Evolutionary conservation across 2,329 filamentous ascomycete species (phyloP).

Genomic region (Microcera coccophila): DNA sequence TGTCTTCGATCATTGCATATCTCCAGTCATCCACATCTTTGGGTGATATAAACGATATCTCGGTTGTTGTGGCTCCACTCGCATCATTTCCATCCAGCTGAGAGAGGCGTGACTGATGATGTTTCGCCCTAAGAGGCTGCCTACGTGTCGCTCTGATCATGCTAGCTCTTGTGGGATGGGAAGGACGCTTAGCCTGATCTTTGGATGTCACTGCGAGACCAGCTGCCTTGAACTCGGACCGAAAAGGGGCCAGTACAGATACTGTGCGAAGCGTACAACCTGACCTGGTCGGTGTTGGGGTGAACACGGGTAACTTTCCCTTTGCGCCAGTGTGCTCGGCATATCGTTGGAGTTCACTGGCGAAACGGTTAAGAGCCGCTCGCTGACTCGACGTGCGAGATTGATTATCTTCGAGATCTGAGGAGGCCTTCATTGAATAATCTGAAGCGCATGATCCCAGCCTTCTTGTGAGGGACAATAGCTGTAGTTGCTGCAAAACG

Average conservation of each 20-base stretch:
- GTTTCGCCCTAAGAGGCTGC: conserved; percentile 1
- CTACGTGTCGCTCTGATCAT: conserved; percentile 8
- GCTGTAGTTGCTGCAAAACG: conserved; percentile 42
- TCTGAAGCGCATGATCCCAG: neutral
- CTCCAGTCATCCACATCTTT: conserved; percentile 33
- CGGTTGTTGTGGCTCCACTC: conserved; percentile 26
- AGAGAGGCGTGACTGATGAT: conserved; percentile 9
- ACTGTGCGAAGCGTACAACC: conserved; percentile 48
- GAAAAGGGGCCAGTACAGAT: conserved; percentile 50
- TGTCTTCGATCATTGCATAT: conserved; percentile 32
- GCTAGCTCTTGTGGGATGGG: conserved; percentile 7
- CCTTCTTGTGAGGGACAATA: conserved; percentile 32
- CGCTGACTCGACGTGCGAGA: conserved; percentile 44
- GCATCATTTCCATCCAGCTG: conserved; percentile 31
- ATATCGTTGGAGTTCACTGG: conserved; percentile 29
- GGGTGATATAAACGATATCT: conserved; percentile 30
- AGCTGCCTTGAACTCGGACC: conserved; percentile 49
- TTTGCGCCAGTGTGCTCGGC: conserved; percentile 34
- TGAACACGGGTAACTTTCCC: conserved; percentile 37
- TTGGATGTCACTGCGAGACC: conserved; percentile 55
- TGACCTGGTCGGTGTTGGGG: conserved; percentile 39
- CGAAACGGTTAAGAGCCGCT: conserved; percentile 38
- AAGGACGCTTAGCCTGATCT: conserved; percentile 35
- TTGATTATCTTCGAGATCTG: conserved; percentile 8
- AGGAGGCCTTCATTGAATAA: conserved; percentile 1